These are phyloP conservation scores for Mortierella sp. DNA, from an alignment of 371 early-diverging fungal genomes.

Conservation along the genomic window DNA sequence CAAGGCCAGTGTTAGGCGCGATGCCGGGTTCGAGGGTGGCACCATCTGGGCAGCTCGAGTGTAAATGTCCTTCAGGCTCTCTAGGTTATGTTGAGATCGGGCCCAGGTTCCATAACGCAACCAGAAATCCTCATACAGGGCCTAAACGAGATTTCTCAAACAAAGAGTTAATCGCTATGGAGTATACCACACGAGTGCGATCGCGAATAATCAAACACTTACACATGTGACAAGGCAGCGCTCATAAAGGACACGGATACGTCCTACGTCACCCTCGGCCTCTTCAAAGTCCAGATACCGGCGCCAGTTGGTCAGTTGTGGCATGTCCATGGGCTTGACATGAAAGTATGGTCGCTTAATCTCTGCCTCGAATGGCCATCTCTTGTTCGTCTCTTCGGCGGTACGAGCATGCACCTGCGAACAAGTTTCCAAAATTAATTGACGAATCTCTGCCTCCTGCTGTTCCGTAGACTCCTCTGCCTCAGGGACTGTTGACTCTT, in stretches of 20 bases:
- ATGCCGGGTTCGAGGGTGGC: constrained; percentile 49
- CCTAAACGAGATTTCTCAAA: constrained; percentile 45
- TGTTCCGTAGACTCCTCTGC: constrained; percentile 56
- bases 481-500: background rate
- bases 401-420: constrained; percentile 66
- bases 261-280: constrained; percentile 57
- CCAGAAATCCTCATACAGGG: constrained; percentile 79
- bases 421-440: constrained; percentile 61
- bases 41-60: constrained; percentile 48
- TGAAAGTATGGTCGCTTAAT: constrained; percentile 83
- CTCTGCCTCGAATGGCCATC: constrained; percentile 65
- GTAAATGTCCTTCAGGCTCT: constrained; percentile 56
- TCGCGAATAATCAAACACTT: constrained; percentile 28
- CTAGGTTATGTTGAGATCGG: constrained; percentile 36
- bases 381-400: constrained; percentile 64
- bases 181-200: no score
- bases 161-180: no score
- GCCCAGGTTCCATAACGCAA: constrained; percentile 66
- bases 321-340: constrained; percentile 76
- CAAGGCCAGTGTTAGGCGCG: constrained; percentile 63
- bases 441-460: constrained; percentile 62
- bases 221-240: constrained; percentile 79
- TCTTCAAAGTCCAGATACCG: constrained; percentile 79
- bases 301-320: constrained; percentile 73
- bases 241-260: constrained; percentile 73